phyloP scores from a whole-genome alignment of 2,329 filamentous ascomycete species.

The Cyanodermella asteris region DNA sequence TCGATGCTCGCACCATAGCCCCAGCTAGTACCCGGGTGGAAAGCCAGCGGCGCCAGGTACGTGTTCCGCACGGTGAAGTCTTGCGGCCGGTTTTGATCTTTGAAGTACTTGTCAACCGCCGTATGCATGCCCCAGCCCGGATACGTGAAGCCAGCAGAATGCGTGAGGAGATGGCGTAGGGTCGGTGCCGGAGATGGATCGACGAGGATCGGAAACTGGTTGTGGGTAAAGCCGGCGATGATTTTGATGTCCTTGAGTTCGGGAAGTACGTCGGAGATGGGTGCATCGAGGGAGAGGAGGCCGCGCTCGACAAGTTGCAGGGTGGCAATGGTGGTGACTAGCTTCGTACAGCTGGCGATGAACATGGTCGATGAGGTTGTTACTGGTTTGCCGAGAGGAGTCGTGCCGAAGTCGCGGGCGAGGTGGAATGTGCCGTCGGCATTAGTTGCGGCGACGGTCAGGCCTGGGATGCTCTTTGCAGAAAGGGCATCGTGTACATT shows the following conservation, averaged over 20 bases:
- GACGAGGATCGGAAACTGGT: slow-evolving; percentile 13
- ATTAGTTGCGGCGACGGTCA: no score
- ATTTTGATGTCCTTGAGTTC: slow-evolving; percentile 23
- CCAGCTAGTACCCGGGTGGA: slow-evolving; percentile 41
- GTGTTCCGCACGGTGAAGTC: no score
- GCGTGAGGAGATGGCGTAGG: slow-evolving; percentile 33
- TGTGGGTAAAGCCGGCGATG: slow-evolving; percentile 14
- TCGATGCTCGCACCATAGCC: slow-evolving; percentile 36
- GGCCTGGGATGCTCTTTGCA: no score
- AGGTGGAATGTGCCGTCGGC: no score
- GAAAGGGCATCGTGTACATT: no score
- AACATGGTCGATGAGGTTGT: no score
- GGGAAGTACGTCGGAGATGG: slow-evolving; percentile 18
- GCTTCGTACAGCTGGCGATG: slow-evolving; percentile 31
- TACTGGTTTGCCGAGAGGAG: no score
- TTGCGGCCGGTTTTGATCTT: slow-evolving; percentile 28
- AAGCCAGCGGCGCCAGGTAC: slow-evolving; percentile 35
- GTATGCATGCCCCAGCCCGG: slow-evolving; percentile 25
- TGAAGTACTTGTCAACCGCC: slow-evolving; percentile 37
- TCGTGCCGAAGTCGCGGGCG: no score
- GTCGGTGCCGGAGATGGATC: slow-evolving; percentile 30
- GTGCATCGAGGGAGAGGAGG: slow-evolving; percentile 20
- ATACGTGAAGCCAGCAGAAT: slow-evolving; percentile 27
- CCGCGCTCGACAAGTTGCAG: slow-evolving; percentile 27
- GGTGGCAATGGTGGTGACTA: slow-evolving; percentile 21